These are phyloP conservation scores for Globisporangium ultimum DNA, from an alignment of 352 stramenopile species.

Conservation along the genomic window DNA sequence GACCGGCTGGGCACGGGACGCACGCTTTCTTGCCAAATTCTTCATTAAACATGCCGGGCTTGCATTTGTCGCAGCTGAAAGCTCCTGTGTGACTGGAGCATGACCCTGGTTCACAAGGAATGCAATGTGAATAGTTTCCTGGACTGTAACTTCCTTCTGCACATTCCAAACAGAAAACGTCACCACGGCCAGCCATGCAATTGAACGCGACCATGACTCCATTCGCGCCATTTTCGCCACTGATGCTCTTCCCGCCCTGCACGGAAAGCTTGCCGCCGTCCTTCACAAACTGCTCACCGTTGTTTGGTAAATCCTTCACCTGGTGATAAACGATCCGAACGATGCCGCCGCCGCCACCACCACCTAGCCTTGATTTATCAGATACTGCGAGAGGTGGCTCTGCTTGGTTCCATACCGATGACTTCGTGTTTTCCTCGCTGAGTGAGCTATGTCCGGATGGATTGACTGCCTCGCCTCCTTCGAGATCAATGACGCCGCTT, in stretches of 20 bases:
- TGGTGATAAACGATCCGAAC: slow-evolving; percentile 54
- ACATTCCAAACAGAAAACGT: slow-evolving; percentile 65
- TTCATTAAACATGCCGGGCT: slow-evolving; percentile 53
- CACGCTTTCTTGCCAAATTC: slow-evolving; percentile 73
- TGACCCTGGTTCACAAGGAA: slow-evolving; percentile 64
- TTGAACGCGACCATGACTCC: slow-evolving; percentile 53
- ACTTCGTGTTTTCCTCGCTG: slow-evolving; percentile 10
- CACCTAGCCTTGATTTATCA: slow-evolving; percentile 36
- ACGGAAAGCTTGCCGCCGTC: slow-evolving; percentile 46
- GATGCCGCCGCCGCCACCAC: slow-evolving; percentile 56
- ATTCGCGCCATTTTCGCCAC: slow-evolving; percentile 48
- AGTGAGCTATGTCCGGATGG: slow-evolving; percentile 3
- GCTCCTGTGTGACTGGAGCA: slow-evolving; percentile 47
- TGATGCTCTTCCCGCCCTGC: slow-evolving; percentile 40
- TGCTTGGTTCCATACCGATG: slow-evolving; percentile 28
- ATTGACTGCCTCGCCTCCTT: slow-evolving; percentile 39
- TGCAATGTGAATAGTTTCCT: slow-evolving; percentile 47
- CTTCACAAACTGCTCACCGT: slow-evolving; percentile 53
- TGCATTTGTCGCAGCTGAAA: slow-evolving; percentile 46
- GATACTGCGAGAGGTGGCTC: slow-evolving; percentile 9
- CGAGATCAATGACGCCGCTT: slow-evolving; percentile 50
- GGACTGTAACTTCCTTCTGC: slow-evolving; percentile 64
- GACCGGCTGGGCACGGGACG: slow-evolving; percentile 50
- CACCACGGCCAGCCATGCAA: slow-evolving; percentile 61
- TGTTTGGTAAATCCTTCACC: slow-evolving; percentile 19